Conservation (phyloP, 257 asterid genomes). For the Sherardia arvensis region DNA sequence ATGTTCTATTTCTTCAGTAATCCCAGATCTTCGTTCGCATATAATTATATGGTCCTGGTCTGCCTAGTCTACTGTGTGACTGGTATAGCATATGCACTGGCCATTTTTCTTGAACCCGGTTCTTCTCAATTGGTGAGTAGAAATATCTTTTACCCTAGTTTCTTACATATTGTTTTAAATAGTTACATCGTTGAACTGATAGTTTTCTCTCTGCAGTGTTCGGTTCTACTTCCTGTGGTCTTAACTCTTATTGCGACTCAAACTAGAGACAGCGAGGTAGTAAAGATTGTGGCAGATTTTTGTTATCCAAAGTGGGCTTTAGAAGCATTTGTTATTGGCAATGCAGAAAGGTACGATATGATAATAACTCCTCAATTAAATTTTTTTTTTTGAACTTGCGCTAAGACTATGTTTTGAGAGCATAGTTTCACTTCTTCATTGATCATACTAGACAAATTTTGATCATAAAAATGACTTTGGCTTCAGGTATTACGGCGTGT, state of each 20-base stretch:
- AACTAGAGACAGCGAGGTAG: constrained; percentile 27
- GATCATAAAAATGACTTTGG: background rate
- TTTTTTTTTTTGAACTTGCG: background rate
- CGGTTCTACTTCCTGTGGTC: constrained; percentile 88
- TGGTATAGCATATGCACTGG: constrained; percentile 72
- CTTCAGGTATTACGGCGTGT: constrained; percentile 76
- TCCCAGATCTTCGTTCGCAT: constrained; percentile 67
- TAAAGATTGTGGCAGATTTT: constrained; percentile 41
- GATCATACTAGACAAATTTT: background rate
- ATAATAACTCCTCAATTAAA: background rate
- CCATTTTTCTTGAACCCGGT: constrained; percentile 87
- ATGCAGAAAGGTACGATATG: constrained; percentile 54
- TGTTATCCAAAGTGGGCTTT: constrained; percentile 93
- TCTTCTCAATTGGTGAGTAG: constrained; percentile 83
- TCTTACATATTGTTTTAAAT: background rate
- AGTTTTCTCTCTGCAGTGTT: constrained; percentile 30
- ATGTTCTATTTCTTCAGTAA: constrained; percentile 93
- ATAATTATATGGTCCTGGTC: constrained; percentile 65
- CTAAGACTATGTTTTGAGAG: background rate
- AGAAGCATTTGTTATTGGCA: constrained; percentile 80
- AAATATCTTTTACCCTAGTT: constrained; percentile 1
- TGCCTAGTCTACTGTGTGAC: constrained; percentile 93
- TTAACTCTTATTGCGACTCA: constrained; percentile 77
- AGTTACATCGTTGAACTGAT: background rate
- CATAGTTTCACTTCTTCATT: background rate